Evolutionary conservation across 179 eudicot genomes (phyloP).

Genomic region (Patellifolia procumbens): DNA sequence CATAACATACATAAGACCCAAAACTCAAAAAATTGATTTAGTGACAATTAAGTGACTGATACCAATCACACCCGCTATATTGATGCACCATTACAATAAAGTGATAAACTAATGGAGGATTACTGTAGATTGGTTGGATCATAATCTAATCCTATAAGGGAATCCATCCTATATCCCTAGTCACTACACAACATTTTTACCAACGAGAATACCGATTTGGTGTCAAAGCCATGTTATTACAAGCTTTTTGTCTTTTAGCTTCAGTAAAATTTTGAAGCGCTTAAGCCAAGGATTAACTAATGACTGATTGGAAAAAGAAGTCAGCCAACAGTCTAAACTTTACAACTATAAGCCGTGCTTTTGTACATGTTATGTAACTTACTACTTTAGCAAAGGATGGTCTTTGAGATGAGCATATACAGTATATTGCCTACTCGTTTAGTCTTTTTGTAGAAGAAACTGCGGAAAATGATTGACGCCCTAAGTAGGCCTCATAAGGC

Average conservation of each 20-base stretch:
- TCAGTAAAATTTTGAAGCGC: neutral
- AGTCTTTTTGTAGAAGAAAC: neutral
- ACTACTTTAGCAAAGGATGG: neutral
- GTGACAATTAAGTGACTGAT: neutral
- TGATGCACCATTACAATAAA: neutral
- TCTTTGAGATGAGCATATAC: neutral
- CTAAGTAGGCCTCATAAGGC: neutral
- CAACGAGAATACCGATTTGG: neutral
- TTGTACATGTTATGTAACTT: neutral
- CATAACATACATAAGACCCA: neutral
- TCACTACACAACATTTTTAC: neutral
- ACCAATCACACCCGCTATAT: neutral
- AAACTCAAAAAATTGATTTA: neutral
- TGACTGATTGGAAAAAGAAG: neutral
- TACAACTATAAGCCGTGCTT: neutral
- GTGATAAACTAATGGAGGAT: neutral
- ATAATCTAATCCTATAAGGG: neutral
- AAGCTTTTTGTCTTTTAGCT: neutral
- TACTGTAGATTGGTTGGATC: neutral
- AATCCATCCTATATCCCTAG: neutral
- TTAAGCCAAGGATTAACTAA: neutral
- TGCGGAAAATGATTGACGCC: neutral
- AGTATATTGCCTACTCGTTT: neutral
- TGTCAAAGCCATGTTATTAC: neutral
- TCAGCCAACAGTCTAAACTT: constrained; percentile 7